phyloP scores from a whole-genome alignment of 805 yeast species.

The Hanseniaspora occidentalis region DNA sequence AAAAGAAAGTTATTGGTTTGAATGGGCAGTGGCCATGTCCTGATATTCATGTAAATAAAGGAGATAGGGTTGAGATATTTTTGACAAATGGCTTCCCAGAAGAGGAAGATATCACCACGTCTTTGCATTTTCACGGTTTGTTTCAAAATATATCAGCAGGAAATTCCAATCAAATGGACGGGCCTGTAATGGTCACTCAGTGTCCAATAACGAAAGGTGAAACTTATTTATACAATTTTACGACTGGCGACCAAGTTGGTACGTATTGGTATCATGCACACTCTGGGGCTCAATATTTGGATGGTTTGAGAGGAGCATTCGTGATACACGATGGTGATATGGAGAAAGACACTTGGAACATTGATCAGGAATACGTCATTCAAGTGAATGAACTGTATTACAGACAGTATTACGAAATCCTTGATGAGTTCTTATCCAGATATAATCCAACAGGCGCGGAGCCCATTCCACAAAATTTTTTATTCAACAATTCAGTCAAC shows the following conservation, averaged over 20 bases:
- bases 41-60: slow-evolving; percentile 46
- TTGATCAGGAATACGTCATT: slow-evolving; percentile 49
- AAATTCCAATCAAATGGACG: slow-evolving; percentile 47
- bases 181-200: slow-evolving; percentile 69
- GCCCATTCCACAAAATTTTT: slow-evolving; percentile 57
- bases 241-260: slow-evolving; percentile 56
- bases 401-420: slow-evolving; percentile 33
- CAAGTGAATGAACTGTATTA: slow-evolving; percentile 58
- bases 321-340: slow-evolving; percentile 42
- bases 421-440: slow-evolving; percentile 39
- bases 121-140: slow-evolving; percentile 72
- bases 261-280: slow-evolving; percentile 83
- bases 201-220: slow-evolving; percentile 67
- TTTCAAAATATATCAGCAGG: slow-evolving; percentile 46
- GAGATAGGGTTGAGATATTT: slow-evolving; percentile 48
- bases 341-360: slow-evolving; percentile 38
- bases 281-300: slow-evolving; percentile 64
- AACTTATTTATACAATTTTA: slow-evolving; percentile 56
- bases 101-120: slow-evolving; percentile 26
- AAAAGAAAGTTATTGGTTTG: slow-evolving; percentile 50
- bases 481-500: slow-evolving; percentile 55
- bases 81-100: slow-evolving; percentile 46
- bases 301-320: slow-evolving; percentile 61
- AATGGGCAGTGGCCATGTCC: slow-evolving; percentile 69
- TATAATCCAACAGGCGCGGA: slow-evolving; percentile 81